Percentiles rank a stretch among this genome's conserved stretches.
These are phyloP conservation scores for Coemansia sp. DNA, from an alignment of 192 early-diverging fungal species.

Conservation along the genomic window DNA sequence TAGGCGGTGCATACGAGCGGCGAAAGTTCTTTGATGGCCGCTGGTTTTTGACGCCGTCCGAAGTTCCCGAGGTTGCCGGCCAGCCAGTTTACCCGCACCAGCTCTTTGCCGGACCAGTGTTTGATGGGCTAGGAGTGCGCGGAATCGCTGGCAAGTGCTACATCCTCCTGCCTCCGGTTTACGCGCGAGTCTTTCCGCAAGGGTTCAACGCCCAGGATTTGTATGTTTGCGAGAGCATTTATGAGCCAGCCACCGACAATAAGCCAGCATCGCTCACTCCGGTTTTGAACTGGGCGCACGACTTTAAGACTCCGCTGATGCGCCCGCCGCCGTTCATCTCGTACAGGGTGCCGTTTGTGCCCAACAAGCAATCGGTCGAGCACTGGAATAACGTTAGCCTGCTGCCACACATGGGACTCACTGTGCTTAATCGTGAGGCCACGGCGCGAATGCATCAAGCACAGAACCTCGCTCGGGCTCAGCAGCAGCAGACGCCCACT, in stretches of 20 bases:
- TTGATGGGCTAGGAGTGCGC: slow-evolving; percentile 46
- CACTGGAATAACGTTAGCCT: slow-evolving; percentile 35
- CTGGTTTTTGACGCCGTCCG: slow-evolving; percentile 53
- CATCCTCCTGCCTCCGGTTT: slow-evolving; percentile 43
- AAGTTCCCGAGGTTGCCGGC: slow-evolving; percentile 47
- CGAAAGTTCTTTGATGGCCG: slow-evolving; percentile 54
- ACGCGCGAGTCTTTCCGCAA: slow-evolving; percentile 51
- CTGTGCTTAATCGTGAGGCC: slow-evolving; percentile 51
- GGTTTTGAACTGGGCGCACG: slow-evolving; percentile 50
- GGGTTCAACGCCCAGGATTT: slow-evolving; percentile 44
- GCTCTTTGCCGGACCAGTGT: slow-evolving; percentile 42
- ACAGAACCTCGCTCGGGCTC: slow-evolving; percentile 5
- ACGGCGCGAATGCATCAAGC: slow-evolving; percentile 27
- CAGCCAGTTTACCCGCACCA: slow-evolving; percentile 54
- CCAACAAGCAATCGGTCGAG: slow-evolving; percentile 27
- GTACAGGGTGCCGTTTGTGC: slow-evolving; percentile 43
- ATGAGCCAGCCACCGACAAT: slow-evolving; percentile 6
- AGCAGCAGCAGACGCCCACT: slow-evolving; percentile 9
- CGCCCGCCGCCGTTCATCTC: slow-evolving; percentile 42
- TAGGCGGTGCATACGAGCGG: slow-evolving; percentile 38
- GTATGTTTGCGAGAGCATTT: slow-evolving; percentile 48
- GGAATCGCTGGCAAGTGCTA: slow-evolving; percentile 51
- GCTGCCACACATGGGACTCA: slow-evolving; percentile 39
- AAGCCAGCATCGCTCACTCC: slow-evolving; percentile 29
- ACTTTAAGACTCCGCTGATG: slow-evolving; percentile 53